Percentiles rank a stretch among this genome's conserved stretches.
Evolutionary conservation across 2,329 filamentous ascomycete genomes (phyloP).

Genomic region (Aplosporella prunicola): DNA sequence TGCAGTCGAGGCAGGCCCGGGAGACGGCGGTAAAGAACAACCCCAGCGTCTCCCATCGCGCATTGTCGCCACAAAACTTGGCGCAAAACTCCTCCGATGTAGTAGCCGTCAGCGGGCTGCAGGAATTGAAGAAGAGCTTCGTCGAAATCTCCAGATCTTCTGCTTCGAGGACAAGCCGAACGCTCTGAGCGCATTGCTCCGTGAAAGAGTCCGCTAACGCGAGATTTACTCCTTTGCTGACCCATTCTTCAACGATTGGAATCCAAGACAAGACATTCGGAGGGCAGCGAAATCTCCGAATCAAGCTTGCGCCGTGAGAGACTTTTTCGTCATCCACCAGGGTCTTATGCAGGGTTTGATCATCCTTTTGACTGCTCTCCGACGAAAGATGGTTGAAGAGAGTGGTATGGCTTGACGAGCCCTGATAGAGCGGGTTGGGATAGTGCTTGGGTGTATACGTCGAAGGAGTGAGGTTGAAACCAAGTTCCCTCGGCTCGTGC

Average conservation of each 20-base stretch:
- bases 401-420: slow-evolving; percentile 22
- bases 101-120: slow-evolving; percentile 9
- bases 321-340: slow-evolving; percentile 15
- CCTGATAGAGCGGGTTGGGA: slow-evolving; percentile 26
- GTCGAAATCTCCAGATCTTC: slow-evolving; percentile 1
- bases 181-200: slow-evolving; percentile 15
- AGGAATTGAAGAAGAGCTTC: slow-evolving; percentile 13
- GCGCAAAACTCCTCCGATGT: slow-evolving; percentile 11
- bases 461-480: slow-evolving; percentile 2
- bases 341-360: slow-evolving; percentile 1
- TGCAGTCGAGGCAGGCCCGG: slow-evolving; percentile 25
- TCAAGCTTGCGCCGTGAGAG: slow-evolving; percentile 14
- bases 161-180: slow-evolving; percentile 11
- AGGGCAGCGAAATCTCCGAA: slow-evolving; percentile 14
- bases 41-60: slow-evolving; percentile 34
- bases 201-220: slow-evolving; percentile 18
- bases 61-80: slow-evolving; percentile 16
- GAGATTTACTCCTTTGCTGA: slow-evolving; percentile 17
- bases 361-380: slow-evolving; percentile 1
- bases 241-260: slow-evolving; percentile 18
- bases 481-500: too few relatives aligned
- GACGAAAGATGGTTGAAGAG: slow-evolving; percentile 23
- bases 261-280: slow-evolving; percentile 13
- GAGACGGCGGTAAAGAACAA: slow-evolving; percentile 31
- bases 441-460: slow-evolving; percentile 14